A percentile compares a stretch with the other conserved stretches of the same genome.
These are phyloP conservation scores for Psilocybe sp. DNA, from an alignment of 768 basidiomycete genomes.

Conservation along the genomic window DNA sequence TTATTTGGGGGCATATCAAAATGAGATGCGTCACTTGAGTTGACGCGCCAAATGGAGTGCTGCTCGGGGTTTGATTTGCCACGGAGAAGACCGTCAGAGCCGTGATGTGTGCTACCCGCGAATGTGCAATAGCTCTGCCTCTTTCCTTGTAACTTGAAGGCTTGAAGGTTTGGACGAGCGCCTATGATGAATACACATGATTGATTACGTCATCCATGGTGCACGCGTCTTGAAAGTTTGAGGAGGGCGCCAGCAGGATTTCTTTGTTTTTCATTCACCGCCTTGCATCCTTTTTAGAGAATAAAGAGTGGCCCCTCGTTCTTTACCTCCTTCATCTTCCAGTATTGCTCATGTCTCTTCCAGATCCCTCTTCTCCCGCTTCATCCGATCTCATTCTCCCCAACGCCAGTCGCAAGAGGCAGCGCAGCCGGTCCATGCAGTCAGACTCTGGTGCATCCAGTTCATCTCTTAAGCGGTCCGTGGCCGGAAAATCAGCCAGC, in stretches of 20 bases:
- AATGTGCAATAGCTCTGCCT: no score
- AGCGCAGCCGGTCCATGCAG: conserved; percentile 74
- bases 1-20: no score
- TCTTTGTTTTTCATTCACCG: conserved; percentile 13
- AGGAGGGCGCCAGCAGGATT: conserved; percentile 6
- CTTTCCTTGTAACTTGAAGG: no score
- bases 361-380: conserved; percentile 41
- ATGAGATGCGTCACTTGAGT: no score
- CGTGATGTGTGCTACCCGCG: no score
- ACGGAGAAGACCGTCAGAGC: no score
- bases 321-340: conserved; percentile 13
- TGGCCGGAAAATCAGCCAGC: conserved; percentile 59
- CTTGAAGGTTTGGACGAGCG: no score
- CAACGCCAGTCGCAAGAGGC: conserved; percentile 58
- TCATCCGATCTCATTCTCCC: conserved; percentile 31
- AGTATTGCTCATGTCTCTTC: conserved; percentile 38
- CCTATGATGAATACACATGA: neutral
- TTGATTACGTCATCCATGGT: neutral
- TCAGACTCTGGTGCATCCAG: conserved; percentile 69
- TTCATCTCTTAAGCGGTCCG: conserved; percentile 77
- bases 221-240: neutral
- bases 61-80: no score
- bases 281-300: conserved; percentile 7
- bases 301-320: conserved; percentile 18
- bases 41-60: no score